phyloP scores from a whole-genome alignment of 805 yeast genomes.

The Grigorovia jiainica region DNA sequence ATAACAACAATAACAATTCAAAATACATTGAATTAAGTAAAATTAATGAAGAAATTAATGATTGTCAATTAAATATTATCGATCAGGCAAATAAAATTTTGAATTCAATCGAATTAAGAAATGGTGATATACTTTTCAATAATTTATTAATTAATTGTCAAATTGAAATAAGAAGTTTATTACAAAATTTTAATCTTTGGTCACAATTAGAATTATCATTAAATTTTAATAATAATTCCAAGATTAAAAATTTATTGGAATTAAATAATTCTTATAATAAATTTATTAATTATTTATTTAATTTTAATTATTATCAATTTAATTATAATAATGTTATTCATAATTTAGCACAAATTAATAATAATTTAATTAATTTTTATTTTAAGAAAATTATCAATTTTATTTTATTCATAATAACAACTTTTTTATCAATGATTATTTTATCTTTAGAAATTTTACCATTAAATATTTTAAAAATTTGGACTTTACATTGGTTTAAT shows the following conservation, averaged over 20 bases:
- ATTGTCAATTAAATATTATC: slow-evolving; percentile 18
- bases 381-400: slow-evolving; percentile 4
- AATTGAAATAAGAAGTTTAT: slow-evolving; percentile 18
- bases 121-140: slow-evolving; percentile 18
- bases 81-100: slow-evolving; percentile 21
- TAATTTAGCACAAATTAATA: slow-evolving; percentile 18
- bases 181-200: slow-evolving; percentile 12
- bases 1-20: slow-evolving; percentile 7
- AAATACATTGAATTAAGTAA: slow-evolving; percentile 25
- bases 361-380: slow-evolving; percentile 3
- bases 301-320: slow-evolving; percentile 20
- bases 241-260: slow-evolving; percentile 3
- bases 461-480: slow-evolving; percentile 13
- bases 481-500: slow-evolving; percentile 15
- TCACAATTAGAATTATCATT: slow-evolving; percentile 1
- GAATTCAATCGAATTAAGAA: slow-evolving; percentile 10
- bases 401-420: slow-evolving; percentile 9
- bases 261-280: slow-evolving; percentile 22
- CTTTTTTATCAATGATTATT: slow-evolving; percentile 13
- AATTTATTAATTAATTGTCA: slow-evolving; percentile 21
- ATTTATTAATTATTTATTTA: slow-evolving; percentile 24
- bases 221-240: not conserved
- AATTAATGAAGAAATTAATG: slow-evolving; percentile 26
- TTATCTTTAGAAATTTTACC: slow-evolving; percentile 22
- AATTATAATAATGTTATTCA: slow-evolving; percentile 22